A percentile compares a stretch with the other conserved stretches of the same genome.
Conservation (phyloP, 495 filamentous ascomycete species). For the Penicillium cataractarum region DNA sequence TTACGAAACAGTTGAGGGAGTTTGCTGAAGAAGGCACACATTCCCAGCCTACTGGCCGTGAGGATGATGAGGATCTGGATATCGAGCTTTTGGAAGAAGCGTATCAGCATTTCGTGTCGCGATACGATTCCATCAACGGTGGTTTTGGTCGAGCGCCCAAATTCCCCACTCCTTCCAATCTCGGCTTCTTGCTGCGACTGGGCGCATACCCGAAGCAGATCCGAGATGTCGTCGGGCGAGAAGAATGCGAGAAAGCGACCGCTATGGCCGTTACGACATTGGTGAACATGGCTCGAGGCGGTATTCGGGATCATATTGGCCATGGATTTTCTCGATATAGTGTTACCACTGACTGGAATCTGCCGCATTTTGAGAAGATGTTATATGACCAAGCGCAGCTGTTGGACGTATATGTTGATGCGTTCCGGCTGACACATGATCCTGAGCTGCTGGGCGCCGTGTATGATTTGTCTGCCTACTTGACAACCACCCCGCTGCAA, state of each 20-base stretch:
- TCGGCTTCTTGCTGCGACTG: slow-evolving; percentile 80
- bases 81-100: slow-evolving; percentile 92
- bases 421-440: slow-evolving; percentile 72
- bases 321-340: slow-evolving; percentile 90
- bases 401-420: slow-evolving; percentile 84
- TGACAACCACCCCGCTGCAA: slow-evolving; percentile 67
- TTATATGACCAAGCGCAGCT: slow-evolving; percentile 93
- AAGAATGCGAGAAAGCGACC: slow-evolving; percentile 74
- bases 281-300: slow-evolving; percentile 79
- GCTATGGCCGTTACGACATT: slow-evolving; percentile 84
- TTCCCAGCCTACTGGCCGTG: slow-evolving; percentile 53
- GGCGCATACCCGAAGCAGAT: slow-evolving; percentile 72
- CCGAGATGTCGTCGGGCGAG: slow-evolving; percentile 79
- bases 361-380: slow-evolving; percentile 99
- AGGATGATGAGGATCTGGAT: slow-evolving; percentile 71
- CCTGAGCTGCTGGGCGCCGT: slow-evolving; percentile 77
- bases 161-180: slow-evolving; percentile 86
- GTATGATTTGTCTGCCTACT: slow-evolving; percentile 81
- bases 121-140: slow-evolving; percentile 76
- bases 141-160: slow-evolving; percentile 82
- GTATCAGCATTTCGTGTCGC: slow-evolving; percentile 73
- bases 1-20: slow-evolving; percentile 75
- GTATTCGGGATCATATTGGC: slow-evolving; percentile 91
- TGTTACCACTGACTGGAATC: slow-evolving; percentile 84
- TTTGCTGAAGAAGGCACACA: slow-evolving; percentile 87